Conservation (phyloP, 2,329 filamentous ascomycete genomes). For the Fusarium sp. region DNA sequence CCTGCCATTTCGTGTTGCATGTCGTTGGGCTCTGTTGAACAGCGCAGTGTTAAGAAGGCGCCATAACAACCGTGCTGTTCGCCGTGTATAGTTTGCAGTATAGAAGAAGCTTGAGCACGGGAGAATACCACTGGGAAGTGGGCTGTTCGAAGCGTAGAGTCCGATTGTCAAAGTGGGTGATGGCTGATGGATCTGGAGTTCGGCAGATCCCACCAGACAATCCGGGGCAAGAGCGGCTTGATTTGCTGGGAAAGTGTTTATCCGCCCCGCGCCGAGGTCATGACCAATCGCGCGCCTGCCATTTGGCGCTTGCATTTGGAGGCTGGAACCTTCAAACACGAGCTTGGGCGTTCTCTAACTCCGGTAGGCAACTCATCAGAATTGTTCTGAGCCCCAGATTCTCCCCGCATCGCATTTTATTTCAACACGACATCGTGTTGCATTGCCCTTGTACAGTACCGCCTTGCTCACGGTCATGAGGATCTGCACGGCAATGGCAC, state of each 20-base stretch:
- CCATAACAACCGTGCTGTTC: conserved; percentile 30
- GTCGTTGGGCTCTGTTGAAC: conserved; percentile 42
- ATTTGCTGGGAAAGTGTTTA: conserved; percentile 48
- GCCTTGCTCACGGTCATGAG: conserved; percentile 20
- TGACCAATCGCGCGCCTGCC: conserved; percentile 34
- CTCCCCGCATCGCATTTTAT: conserved; percentile 44
- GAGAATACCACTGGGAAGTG: conserved; percentile 6
- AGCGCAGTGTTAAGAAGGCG: conserved; percentile 24
- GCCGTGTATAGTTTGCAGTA: not conserved
- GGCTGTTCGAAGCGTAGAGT: conserved; percentile 6
- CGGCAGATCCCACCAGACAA: conserved; percentile 35
- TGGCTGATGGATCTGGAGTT: conserved; percentile 8
- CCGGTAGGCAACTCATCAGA: conserved; percentile 32
- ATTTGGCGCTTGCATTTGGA: conserved; percentile 28
- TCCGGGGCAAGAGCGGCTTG: conserved; percentile 5
- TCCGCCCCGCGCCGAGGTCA: conserved; percentile 31
- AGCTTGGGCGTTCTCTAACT: conserved; percentile 14
- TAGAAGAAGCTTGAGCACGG: not conserved
- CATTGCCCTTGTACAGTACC: conserved; percentile 11
- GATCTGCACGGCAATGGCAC: conserved; percentile 35
- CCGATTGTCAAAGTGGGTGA: conserved; percentile 15
- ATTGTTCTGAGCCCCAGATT: conserved; percentile 46
- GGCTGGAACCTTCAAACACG: conserved; percentile 32
- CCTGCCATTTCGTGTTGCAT: conserved; percentile 51
- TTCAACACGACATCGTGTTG: conserved; percentile 6